Conservation (phyloP, 306 rosid species). For the Parietaria judaica region DNA sequence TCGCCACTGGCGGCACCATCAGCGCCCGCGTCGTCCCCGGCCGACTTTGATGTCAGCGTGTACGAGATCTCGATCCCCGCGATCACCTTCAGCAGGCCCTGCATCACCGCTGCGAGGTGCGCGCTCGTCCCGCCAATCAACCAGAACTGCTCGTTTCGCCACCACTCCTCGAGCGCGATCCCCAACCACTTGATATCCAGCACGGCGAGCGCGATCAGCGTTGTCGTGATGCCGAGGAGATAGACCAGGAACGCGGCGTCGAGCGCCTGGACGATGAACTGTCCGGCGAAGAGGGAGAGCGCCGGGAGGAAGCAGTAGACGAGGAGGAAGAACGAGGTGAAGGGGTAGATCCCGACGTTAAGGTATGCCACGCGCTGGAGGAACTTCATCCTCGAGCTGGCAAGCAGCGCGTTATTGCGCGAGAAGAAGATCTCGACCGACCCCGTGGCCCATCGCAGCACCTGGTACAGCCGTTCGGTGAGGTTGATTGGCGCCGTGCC, state of each 20-base stretch:
- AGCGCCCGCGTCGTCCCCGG: constrained; percentile 47
- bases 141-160: constrained; percentile 88
- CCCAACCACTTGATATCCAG: constrained; percentile 80
- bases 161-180: constrained; percentile 63
- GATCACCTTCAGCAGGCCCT: constrained; percentile 60
- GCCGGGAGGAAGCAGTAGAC: constrained; percentile 83
- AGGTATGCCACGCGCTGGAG: constrained; percentile 65
- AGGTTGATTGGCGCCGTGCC: constrained; percentile 81
- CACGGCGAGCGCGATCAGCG: constrained; percentile 54
- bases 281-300: constrained; percentile 55
- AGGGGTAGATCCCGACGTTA: constrained; percentile 71
- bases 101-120: constrained; percentile 68
- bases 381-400: constrained; percentile 47
- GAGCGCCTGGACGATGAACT: constrained; percentile 61
- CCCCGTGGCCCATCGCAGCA: constrained; percentile 86
- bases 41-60: constrained; percentile 68
- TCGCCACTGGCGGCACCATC: constrained; percentile 61
- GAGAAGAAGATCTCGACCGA: constrained; percentile 81
- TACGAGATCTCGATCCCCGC: constrained; percentile 76
- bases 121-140: constrained; percentile 85
- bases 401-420: constrained; percentile 59
- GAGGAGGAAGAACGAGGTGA: constrained; percentile 67
- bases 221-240: constrained; percentile 58
- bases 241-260: constrained; percentile 47
- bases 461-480: constrained; percentile 69